A percentile compares a stretch with the other conserved stretches of the same genome.
phyloP scores from a whole-genome alignment of 306 rosid genomes.

The Cicer arietinum region DNA sequence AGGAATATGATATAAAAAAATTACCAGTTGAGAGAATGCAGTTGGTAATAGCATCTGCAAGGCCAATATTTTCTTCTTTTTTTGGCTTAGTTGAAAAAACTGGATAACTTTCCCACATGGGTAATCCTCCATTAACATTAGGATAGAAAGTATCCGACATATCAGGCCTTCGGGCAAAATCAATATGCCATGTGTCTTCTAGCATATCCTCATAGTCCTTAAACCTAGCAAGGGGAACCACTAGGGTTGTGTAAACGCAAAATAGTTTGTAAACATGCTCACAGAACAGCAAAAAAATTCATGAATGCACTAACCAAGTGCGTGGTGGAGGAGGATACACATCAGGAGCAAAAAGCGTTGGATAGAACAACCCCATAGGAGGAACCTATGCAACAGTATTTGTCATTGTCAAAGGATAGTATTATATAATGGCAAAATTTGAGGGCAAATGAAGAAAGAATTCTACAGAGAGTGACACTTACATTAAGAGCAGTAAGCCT shows the following conservation, averaged over 20 bases:
- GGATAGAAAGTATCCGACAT: conserved; percentile 75
- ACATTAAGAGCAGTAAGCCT: conserved; percentile 87
- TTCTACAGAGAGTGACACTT: conserved; percentile 38
- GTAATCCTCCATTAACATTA: conserved; percentile 66
- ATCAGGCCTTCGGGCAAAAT: conserved; percentile 78
- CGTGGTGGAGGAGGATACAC: conserved; percentile 97
- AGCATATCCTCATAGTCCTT: conserved; percentile 89
- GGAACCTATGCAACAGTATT: conserved; percentile 66
- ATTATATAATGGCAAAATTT: conserved; percentile 35
- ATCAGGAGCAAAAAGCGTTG: conserved; percentile 87
- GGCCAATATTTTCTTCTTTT: conserved; percentile 92
- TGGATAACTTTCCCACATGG: conserved; percentile 93
- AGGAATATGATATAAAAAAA: conserved; percentile 33
- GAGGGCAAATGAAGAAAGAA: conserved; percentile 35
- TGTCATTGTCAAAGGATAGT: conserved; percentile 19
- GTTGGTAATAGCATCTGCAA: conserved; percentile 89
- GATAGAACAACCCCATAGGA: conserved; percentile 96
- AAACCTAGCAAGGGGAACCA: conserved; percentile 62
- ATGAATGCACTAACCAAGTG: conserved; percentile 64
- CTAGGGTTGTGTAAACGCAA: conserved; percentile 27
- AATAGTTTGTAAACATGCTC: conserved; percentile 24
- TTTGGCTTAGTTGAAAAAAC: conserved; percentile 72
- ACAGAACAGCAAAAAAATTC: conserved; percentile 34
- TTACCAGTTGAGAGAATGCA: conserved; percentile 92
- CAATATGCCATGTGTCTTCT: conserved; percentile 91